Evolutionary conservation across 805 yeast species (phyloP).

Genomic region (Candida vartiovaarae): DNA sequence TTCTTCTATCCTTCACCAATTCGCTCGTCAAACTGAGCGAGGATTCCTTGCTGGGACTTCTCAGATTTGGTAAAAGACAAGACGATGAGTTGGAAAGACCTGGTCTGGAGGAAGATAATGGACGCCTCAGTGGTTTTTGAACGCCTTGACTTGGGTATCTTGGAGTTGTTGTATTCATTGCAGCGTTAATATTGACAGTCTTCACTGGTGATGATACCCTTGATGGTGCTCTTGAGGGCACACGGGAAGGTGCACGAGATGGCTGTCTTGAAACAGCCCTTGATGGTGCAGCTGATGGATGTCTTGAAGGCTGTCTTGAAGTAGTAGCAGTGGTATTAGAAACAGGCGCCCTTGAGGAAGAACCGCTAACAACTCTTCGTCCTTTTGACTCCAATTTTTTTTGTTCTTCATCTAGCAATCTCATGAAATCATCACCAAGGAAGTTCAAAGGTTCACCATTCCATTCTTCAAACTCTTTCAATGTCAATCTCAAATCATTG

Average conservation of each 20-base stretch:
- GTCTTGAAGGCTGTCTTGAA: conserved; percentile 14
- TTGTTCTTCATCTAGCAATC: conserved; percentile 26
- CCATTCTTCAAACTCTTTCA: conserved; percentile 41
- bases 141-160: conserved; percentile 12
- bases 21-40: conserved; percentile 6
- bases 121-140: conserved; percentile 18
- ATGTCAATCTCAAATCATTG: conserved; percentile 38
- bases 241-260: conserved; percentile 11
- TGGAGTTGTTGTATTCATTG: conserved; percentile 1
- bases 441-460: conserved; percentile 28
- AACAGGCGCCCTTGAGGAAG: not conserved
- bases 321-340: conserved; percentile 12
- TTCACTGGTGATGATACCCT: conserved; percentile 13
- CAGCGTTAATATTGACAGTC: not conserved
- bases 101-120: conserved; percentile 8
- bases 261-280: conserved; percentile 16
- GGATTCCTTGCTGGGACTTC: conserved; percentile 12
- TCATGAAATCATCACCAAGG: conserved; percentile 22
- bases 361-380: conserved; percentile 11
- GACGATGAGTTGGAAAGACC: conserved; percentile 9
- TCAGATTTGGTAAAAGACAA: conserved; percentile 7
- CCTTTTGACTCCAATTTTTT: conserved; percentile 16
- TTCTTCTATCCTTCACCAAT: conserved; percentile 7
- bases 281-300: conserved; percentile 16
- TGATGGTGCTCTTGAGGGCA: conserved; percentile 7